A percentile compares a stretch with the other conserved stretches of the same genome.
Conservation (phyloP, 192 early-diverging fungal genomes). For the Coemansia sp. region DNA sequence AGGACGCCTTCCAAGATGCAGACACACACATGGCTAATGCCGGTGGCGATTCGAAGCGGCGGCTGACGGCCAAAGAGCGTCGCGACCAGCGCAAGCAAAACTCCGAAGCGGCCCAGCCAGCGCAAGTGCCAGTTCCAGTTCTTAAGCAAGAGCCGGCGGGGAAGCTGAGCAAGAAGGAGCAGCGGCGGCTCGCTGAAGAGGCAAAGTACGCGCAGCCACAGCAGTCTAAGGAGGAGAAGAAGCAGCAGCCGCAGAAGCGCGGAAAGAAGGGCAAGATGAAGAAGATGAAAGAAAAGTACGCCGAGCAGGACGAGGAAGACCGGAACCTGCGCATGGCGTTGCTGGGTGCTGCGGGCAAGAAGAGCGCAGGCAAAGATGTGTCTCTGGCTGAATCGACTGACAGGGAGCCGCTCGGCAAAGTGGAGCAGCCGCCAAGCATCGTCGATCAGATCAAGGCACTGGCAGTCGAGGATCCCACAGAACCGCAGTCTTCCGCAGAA, state of each 20-base stretch:
- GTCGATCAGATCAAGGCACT: constrained; percentile 26
- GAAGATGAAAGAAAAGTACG: constrained; percentile 94
- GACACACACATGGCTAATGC: neutral
- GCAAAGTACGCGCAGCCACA: constrained; percentile 28
- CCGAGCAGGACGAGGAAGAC: constrained; percentile 91
- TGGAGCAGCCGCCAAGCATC: constrained; percentile 12
- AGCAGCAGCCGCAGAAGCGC: constrained; percentile 55
- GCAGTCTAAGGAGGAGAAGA: constrained; percentile 24
- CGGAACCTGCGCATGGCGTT: constrained; percentile 77
- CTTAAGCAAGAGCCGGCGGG: constrained; percentile 4
- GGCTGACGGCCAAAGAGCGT: constrained; percentile 81
- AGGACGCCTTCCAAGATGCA: constrained; percentile 17
- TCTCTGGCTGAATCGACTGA: neutral
- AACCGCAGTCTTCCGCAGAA: neutral
- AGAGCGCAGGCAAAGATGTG: constrained; percentile 31
- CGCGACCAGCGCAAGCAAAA: constrained; percentile 72
- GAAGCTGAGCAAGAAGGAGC: constrained; percentile 42
- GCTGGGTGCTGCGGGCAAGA: constrained; percentile 61
- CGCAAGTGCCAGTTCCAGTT: neutral
- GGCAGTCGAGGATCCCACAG: neutral
- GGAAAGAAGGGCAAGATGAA: constrained; percentile 87
- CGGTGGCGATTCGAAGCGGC: constrained; percentile 19
- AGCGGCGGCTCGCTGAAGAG: constrained; percentile 26
- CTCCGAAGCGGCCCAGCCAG: neutral
- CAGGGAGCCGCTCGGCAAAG: neutral